Base-by-base conservation (phyloP, 2,329 filamentous ascomycete species). In the Aspergillus glaucus region DNA sequence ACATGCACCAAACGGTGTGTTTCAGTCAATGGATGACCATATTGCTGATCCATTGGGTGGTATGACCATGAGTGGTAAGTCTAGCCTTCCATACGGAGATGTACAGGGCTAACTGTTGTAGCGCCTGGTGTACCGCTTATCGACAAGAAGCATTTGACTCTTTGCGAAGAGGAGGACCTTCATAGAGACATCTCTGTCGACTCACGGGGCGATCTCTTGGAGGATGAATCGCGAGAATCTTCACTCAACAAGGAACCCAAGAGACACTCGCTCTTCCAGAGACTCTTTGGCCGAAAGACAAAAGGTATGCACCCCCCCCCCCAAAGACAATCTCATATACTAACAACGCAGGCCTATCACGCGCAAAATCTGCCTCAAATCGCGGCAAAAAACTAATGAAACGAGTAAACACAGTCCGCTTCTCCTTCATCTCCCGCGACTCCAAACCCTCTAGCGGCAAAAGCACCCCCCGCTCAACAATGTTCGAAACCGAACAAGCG, bases 371-470 rank as follows among this genome's bases (percentile, higher is more conserved):
- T 7, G 51, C 53, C 3, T 50, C 56, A 2, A 56, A 51, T 32
- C 52, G 53, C 34, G 51, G 60, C 45, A 63, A 58, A 26, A 62
- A 56, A 30, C 49, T 65, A 10, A 50, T 61, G 41, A 63, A 62
- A 40, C 54, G 57, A 44, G 60, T 56, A 39, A 62, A 63, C 32
- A 63, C 55, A 2, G 56, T 65, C 28, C 56, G 62, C 8, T 63
- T 65, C 43, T 62, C 62, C 14, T 58, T 64, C 15, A 58, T 62
- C 9, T 55, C 55, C 1, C 63, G 58, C 37, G 44, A 53, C 2
- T 50, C 54, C 9, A 55, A 53, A 24, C 54, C 49, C 22, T 51
- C 50, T 28, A 50, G 49, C 26, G 48, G 52, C 21, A 53, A 52
- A 12, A 46, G 45, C 3, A 50, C 52, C 4, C 50, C 56, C 15